Percentiles rank a stretch among this genome's conserved stretches.
Evolutionary conservation across 768 basidiomycete genomes (phyloP).

Genomic region (Clavaria fumosa): DNA sequence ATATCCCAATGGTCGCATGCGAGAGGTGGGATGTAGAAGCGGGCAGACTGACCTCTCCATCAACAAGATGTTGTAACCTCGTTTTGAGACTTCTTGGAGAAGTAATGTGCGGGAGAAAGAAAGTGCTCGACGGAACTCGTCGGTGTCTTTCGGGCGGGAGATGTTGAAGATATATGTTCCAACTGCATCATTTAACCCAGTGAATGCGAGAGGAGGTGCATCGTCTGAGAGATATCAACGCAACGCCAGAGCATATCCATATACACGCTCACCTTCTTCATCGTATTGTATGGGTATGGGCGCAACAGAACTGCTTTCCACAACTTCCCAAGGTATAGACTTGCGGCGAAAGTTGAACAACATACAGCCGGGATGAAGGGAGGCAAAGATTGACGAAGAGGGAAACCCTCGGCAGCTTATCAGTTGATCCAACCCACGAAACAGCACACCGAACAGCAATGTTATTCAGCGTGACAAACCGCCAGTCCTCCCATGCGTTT

Average conservation of each 20-base stretch:
- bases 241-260: conserved; percentile 4
- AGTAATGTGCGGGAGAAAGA: conserved; percentile 52
- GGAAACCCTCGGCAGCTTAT: too few species aligned
- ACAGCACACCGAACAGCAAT: too few species aligned
- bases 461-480: too few species aligned
- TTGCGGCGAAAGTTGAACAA: conserved; percentile 37
- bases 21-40: too few species aligned
- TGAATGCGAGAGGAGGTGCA: conserved; percentile 41
- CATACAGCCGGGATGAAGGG: too few species aligned
- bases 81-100: conserved; percentile 34
- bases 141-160: conserved; percentile 26
- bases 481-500: too few species aligned
- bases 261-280: conserved; percentile 32
- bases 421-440: too few species aligned
- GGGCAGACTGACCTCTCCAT: conserved; percentile 71
- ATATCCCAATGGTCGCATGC: too few species aligned
- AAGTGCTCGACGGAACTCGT: conserved; percentile 37
- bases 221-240: conserved; percentile 24
- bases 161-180: conserved; percentile 54
- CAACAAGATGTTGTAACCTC: conserved; percentile 48
- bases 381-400: too few species aligned
- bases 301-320: conserved; percentile 46
- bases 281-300: conserved; percentile 52
- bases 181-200: conserved; percentile 36
- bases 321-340: conserved; percentile 65